These are phyloP conservation scores for Leccinum rimulosum DNA, from an alignment of 768 basidiomycete species.

Conservation along the genomic window DNA sequence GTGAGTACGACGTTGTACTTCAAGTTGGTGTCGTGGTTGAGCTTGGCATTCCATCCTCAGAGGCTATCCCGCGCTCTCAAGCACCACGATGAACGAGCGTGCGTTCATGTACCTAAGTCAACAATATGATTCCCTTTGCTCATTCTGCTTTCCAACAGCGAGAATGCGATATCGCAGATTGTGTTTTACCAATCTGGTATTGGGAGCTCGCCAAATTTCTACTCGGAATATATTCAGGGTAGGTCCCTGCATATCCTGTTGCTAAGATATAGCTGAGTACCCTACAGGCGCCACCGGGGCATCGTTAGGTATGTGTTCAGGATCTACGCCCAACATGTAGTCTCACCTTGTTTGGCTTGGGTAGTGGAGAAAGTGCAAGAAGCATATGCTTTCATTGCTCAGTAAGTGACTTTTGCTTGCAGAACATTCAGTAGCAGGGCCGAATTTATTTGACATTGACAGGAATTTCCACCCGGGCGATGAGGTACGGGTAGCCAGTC, in stretches of 20 bases:
- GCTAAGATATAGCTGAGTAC: constrained; percentile 6
- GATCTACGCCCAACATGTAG: not conserved
- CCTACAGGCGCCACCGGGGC: constrained; percentile 59
- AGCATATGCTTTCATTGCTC: constrained; percentile 76
- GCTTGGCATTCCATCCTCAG: constrained; percentile 27
- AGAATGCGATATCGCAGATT: constrained; percentile 51
- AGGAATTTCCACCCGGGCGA: constrained; percentile 74
- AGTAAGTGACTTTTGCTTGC: constrained; percentile 45
- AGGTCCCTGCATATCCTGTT: constrained; percentile 6
- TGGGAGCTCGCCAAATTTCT: constrained; percentile 53
- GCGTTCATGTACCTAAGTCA: constrained; percentile 2
- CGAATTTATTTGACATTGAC: not conserved
- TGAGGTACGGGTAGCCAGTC: constrained; percentile 44
- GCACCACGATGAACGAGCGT: constrained; percentile 45
- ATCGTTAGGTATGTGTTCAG: constrained; percentile 46
- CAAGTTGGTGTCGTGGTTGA: not conserved
- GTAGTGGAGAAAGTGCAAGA: constrained; percentile 73
- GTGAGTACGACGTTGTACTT: constrained; percentile 30
- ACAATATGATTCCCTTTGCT: not conserved
- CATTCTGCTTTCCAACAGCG: constrained; percentile 18
- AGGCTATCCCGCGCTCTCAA: constrained; percentile 53
- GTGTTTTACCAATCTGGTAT: constrained; percentile 67
- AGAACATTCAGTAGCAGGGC: not conserved
- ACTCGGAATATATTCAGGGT: constrained; percentile 63
- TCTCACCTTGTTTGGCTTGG: constrained; percentile 3